Conservation (phyloP, 2,329 filamentous ascomycete genomes). For the Botryotinia globosa region DNA sequence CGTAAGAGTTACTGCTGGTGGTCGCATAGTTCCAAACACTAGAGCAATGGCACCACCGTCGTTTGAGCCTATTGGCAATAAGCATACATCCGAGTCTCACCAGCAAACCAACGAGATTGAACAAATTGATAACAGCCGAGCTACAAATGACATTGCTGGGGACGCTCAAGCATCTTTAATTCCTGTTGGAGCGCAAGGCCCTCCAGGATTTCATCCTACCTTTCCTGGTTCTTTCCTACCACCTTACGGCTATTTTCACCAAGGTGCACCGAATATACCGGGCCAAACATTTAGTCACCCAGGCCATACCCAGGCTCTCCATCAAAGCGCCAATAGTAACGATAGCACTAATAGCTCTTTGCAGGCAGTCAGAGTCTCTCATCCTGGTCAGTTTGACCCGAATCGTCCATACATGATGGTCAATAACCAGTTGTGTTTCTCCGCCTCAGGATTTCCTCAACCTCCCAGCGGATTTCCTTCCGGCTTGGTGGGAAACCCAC, state of each 20-base stretch:
- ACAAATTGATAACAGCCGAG: constrained; percentile 5
- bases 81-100: constrained; percentile 29
- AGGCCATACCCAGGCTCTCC: background rate
- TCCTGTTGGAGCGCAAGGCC: constrained; percentile 9
- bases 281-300: constrained; percentile 20
- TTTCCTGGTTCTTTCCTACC: constrained; percentile 26
- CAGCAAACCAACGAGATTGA: constrained; percentile 12
- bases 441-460: constrained; percentile 32
- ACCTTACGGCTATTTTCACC: constrained; percentile 24
- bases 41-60: constrained; percentile 40
- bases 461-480: constrained; percentile 30
- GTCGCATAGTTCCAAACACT: constrained; percentile 64
- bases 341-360: background rate
- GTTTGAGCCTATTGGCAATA: constrained; percentile 35
- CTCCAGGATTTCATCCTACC: constrained; percentile 23
- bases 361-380: constrained; percentile 37
- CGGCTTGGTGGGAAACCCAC: constrained; percentile 33
- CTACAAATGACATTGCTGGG: background rate
- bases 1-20: constrained; percentile 64
- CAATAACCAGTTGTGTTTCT: constrained; percentile 38
- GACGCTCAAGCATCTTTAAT: constrained; percentile 10
- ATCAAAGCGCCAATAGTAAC: constrained; percentile 1
- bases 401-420: constrained; percentile 37
- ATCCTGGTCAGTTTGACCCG: constrained; percentile 38
- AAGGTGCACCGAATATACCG: constrained; percentile 8